A percentile compares a stretch with the other conserved stretches of the same genome.
These are phyloP conservation scores for Fusarium anguioides DNA, from an alignment of 2,329 filamentous ascomycete genomes.

Conservation along the genomic window DNA sequence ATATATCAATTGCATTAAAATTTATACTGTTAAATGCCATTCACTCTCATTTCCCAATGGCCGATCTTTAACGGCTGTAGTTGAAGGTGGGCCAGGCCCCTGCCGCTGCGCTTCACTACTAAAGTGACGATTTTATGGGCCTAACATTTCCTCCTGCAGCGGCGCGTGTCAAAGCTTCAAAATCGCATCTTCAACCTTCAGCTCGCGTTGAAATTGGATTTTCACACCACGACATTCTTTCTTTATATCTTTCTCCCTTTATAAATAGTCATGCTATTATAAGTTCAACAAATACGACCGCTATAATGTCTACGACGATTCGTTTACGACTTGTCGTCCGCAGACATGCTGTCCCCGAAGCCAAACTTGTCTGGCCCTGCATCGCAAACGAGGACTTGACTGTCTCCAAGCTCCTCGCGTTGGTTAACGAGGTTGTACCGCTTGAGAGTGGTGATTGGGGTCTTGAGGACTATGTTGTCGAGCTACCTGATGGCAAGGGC, in stretches of 20 bases:
- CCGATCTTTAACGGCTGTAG: not conserved
- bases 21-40: not conserved
- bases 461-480: slow-evolving; percentile 88
- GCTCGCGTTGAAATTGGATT: slow-evolving; percentile 6
- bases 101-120: not conserved
- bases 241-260: not conserved
- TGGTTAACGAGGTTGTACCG: slow-evolving; percentile 83
- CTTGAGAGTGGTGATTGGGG: slow-evolving; percentile 87
- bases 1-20: too few species aligned
- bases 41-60: not conserved
- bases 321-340: slow-evolving; percentile 79
- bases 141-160: slow-evolving; percentile 3
- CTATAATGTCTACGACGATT: slow-evolving; percentile 57
- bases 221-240: not conserved
- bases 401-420: slow-evolving; percentile 78
- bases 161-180: slow-evolving; percentile 35
- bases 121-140: slow-evolving; percentile 22
- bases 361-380: slow-evolving; percentile 77
- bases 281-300: not conserved
- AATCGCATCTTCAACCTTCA: slow-evolving; percentile 23
- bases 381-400: slow-evolving; percentile 70
- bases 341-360: slow-evolving; percentile 78
- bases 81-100: slow-evolving; percentile 7
- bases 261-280: slow-evolving; percentile 32
- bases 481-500: slow-evolving; percentile 68